Base-by-base conservation (phyloP, 192 early-diverging fungal species). In the Irineochytrium annulatum region DNA sequence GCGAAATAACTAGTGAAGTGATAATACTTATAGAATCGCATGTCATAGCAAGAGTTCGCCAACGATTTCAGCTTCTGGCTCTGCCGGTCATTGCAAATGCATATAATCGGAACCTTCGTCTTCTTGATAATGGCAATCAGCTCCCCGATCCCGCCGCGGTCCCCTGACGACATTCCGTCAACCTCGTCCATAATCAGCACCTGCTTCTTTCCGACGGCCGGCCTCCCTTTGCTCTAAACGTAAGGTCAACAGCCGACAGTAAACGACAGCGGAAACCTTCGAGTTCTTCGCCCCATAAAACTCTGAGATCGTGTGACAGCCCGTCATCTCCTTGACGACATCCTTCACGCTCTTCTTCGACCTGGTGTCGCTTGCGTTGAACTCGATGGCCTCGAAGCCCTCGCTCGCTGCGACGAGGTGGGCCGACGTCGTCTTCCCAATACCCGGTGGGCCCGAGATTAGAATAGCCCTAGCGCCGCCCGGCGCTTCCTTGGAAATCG, bases 131-230 rank as follows among this genome's bases (percentile, higher is more conserved):
- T 67, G 54, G 86, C 70, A 49, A 93, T 93, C 52, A 99, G 74
- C 68, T 96, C 92, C 0, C 83, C 81, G 2, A 71, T 75, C 28
- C 97, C 97, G 39, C 95, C 97, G 33, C 94, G 83, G 70, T 99
- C 97, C 22, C 95, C 94, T 33, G 83, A 87, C 3, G 93, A 91
- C 97, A 99, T 99, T 30, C 97, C 97, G 69, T 99, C 97, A 0
- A 97, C 93, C 68, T 99, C 97, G 75, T 99, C 97, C 97, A 99
- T 99, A 39, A 99, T 89, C 3, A 99, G 70, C 0, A 95, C 81
- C 29, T 72, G 67, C 48, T 57, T 37, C 41, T 73, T 75, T 29
- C 44, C 54, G 8, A 8, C 13, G 24, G 29, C 41, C 24, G n/a
- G n/a, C n/a, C n/a, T n/a, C n/a, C n/a, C n/a, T n/a, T n/a, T n/a